Evolutionary conservation across 495 filamentous ascomycete genomes (phyloP).

Genomic region (Neurospora intermedia): DNA sequence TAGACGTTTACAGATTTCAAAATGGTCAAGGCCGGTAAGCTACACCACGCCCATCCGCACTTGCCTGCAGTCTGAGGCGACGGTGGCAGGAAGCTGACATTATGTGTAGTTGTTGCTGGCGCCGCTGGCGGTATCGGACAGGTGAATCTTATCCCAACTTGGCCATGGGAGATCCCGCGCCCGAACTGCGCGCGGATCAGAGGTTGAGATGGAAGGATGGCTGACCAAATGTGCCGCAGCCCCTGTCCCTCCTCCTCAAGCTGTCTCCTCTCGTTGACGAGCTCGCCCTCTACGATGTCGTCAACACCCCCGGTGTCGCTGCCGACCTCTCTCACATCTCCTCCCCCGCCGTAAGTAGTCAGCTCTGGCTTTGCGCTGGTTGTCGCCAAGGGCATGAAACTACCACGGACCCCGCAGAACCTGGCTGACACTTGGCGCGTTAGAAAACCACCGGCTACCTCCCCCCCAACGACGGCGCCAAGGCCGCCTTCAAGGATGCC

Average conservation of each 20-base stretch:
- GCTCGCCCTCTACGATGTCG: slow-evolving; percentile 95
- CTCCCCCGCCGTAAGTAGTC: slow-evolving; percentile 65
- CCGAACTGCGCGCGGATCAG: neutral
- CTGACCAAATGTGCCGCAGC: slow-evolving; percentile 41
- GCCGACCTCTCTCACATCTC: slow-evolving; percentile 97
- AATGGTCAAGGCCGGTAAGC: slow-evolving; percentile 85
- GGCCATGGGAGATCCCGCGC: neutral
- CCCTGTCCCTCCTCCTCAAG: slow-evolving; percentile 91
- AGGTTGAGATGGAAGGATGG: neutral
- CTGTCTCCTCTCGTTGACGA: slow-evolving; percentile 73
- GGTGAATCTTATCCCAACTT: slow-evolving; percentile 35
- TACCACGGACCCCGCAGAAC: neutral
- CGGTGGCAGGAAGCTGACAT: slow-evolving; percentile 20
- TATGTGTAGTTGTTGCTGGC: slow-evolving; percentile 70
- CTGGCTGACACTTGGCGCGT: slow-evolving; percentile 21
- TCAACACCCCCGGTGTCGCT: slow-evolving; percentile 93
- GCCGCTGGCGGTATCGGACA: slow-evolving; percentile 98
- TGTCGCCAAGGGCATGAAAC: neutral
- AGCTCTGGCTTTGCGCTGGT: neutral
- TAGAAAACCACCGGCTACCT: slow-evolving; percentile 89
- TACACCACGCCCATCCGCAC: neutral
- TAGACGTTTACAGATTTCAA: slow-evolving; percentile 21
- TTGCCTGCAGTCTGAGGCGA: slow-evolving; percentile 2
- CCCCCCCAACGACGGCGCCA: slow-evolving; percentile 80
- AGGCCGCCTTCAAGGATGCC: slow-evolving; percentile 76